phyloP scores from a whole-genome alignment of 2,329 filamentous ascomycete species.

The Sporothrix brasiliensis region DNA sequence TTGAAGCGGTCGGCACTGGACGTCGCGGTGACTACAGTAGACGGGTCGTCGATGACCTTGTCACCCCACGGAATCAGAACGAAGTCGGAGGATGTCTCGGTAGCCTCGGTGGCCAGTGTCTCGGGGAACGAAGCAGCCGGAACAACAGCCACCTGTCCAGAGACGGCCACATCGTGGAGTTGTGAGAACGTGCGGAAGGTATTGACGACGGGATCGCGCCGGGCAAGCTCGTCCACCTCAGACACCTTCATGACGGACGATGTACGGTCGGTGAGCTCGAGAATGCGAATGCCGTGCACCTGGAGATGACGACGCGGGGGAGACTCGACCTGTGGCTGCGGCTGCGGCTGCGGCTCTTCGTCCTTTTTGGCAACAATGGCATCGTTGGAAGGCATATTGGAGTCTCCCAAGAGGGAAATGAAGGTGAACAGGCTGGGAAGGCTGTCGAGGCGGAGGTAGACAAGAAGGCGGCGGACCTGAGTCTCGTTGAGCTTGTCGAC shows the following conservation, averaged over 20 bases:
- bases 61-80: constrained; percentile 90
- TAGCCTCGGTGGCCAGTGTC: constrained; percentile 70
- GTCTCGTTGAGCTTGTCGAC: constrained; percentile 43
- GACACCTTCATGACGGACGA: constrained; percentile 95
- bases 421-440: constrained; percentile 81
- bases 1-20: constrained; percentile 62
- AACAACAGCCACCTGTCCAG: constrained; percentile 77
- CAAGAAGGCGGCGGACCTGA: constrained; percentile 66
- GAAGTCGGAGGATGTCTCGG: constrained; percentile 70
- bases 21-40: constrained; percentile 46
- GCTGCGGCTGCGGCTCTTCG: not conserved
- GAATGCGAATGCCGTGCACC: constrained; percentile 80
- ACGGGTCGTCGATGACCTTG: constrained; percentile 68
- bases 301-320: constrained; percentile 58
- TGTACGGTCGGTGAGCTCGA: constrained; percentile 87
- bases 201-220: constrained; percentile 80
- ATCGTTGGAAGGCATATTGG: constrained; percentile 38
- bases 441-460: constrained; percentile 83
- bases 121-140: constrained; percentile 79
- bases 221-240: constrained; percentile 71
- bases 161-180: constrained; percentile 79
- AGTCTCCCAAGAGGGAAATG: constrained; percentile 70
- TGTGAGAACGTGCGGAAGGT: constrained; percentile 87
- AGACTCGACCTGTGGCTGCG: constrained; percentile 35
- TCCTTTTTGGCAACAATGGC: constrained; percentile 36